Evolutionary conservation across 2,329 filamentous ascomycete genomes (phyloP).

Genomic region (Monilinia fructicola): DNA sequence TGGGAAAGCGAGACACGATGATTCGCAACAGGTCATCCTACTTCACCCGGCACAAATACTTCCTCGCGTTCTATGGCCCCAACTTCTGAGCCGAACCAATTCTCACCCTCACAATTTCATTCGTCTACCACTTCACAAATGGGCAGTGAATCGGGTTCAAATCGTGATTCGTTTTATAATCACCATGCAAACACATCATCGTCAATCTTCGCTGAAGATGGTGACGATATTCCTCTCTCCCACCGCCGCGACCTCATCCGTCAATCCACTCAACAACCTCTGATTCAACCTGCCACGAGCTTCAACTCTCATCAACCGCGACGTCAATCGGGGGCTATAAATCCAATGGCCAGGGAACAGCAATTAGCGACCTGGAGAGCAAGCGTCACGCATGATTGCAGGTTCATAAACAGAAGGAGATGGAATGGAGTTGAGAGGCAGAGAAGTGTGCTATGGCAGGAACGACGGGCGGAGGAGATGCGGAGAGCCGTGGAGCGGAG

Average conservation of each 20-base stretch:
- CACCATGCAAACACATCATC: constrained; percentile 21
- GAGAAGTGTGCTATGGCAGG: constrained; percentile 56
- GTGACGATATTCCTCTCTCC: constrained; percentile 70
- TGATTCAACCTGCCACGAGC: constrained; percentile 30
- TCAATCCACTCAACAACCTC: constrained; percentile 36
- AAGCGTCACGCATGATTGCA: constrained; percentile 63
- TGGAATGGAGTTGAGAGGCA: constrained; percentile 51
- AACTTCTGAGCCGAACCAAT: constrained; percentile 32
- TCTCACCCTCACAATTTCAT: neutral
- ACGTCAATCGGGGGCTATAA: constrained; percentile 47
- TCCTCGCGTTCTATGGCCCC: constrained; percentile 21
- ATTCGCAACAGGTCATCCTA: constrained; percentile 42
- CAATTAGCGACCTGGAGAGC: constrained; percentile 67
- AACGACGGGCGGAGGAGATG: constrained; percentile 56
- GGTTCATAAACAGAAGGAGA: constrained; percentile 35
- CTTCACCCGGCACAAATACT: constrained; percentile 13
- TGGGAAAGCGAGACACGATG: constrained; percentile 55
- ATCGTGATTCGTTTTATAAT: constrained; percentile 36
- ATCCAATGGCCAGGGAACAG: constrained; percentile 51
- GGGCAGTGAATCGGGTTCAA: constrained; percentile 46
- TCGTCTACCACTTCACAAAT: neutral
- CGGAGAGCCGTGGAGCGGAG: constrained; percentile 56
- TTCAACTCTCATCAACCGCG: constrained; percentile 58
- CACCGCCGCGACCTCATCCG: constrained; percentile 62
- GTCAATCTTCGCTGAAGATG: constrained; percentile 45